Conservation (phyloP, 2,329 filamentous ascomycete genomes). For the Incumbomyces lentus region DNA sequence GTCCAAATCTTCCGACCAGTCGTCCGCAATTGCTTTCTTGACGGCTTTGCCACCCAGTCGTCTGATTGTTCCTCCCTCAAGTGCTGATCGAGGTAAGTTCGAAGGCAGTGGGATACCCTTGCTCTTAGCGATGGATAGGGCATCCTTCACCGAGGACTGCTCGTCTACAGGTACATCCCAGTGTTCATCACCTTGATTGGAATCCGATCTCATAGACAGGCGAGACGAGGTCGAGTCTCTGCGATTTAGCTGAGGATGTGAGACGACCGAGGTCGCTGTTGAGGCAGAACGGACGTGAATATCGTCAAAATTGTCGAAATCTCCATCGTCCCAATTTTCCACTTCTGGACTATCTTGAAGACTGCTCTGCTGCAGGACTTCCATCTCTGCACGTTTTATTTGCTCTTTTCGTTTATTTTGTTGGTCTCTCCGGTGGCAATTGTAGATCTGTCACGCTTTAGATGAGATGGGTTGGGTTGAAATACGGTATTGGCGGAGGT, state of each 20-base stretch:
- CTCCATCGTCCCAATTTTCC: slow-evolving; percentile 40
- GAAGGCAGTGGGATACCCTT: slow-evolving; percentile 85
- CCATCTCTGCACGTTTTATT: neutral
- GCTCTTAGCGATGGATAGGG: slow-evolving; percentile 75
- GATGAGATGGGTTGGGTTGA: too few relatives aligned
- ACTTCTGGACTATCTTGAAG: slow-evolving; percentile 20
- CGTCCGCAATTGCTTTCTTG: slow-evolving; percentile 63
- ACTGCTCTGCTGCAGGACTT: neutral
- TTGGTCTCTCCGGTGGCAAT: neutral
- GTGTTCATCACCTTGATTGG: slow-evolving; percentile 65
- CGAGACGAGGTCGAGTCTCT: slow-evolving; percentile 75
- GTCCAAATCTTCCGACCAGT: slow-evolving; percentile 72
- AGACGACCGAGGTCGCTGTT: slow-evolving; percentile 35
- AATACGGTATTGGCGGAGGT: too few relatives aligned
- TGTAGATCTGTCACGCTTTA: neutral
- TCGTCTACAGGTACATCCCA: slow-evolving; percentile 82
- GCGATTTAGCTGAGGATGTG: slow-evolving; percentile 34
- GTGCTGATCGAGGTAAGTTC: slow-evolving; percentile 76
- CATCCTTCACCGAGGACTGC: slow-evolving; percentile 70
- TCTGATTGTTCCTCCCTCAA: slow-evolving; percentile 89
- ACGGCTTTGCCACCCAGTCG: slow-evolving; percentile 67
- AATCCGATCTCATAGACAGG: slow-evolving; percentile 72
- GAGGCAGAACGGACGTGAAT: slow-evolving; percentile 36
- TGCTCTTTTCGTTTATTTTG: too few relatives aligned
- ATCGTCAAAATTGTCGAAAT: slow-evolving; percentile 38